These are phyloP conservation scores for Podila horticola DNA, from an alignment of 192 early-diverging fungal genomes.

Conservation along the genomic window DNA sequence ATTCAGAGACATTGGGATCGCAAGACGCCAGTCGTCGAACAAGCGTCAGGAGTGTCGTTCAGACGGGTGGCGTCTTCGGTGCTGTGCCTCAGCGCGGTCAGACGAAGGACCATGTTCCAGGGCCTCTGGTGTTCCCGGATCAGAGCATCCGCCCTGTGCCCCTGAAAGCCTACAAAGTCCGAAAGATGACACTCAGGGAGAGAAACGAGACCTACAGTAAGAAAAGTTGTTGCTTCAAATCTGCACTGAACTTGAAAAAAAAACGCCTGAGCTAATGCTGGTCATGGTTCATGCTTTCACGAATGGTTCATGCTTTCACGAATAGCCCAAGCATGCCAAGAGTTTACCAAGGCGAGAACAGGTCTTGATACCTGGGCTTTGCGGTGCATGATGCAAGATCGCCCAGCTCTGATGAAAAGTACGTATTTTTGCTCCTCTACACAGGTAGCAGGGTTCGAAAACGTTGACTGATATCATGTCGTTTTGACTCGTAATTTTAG, in stretches of 20 bases:
- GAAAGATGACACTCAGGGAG: conserved; percentile 32
- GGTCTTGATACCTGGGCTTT: conserved; percentile 38
- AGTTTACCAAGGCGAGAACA: conserved; percentile 35
- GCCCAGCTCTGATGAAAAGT: conserved; percentile 46
- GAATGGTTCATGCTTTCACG: neutral
- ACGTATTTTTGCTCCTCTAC: neutral
- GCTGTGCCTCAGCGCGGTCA: conserved; percentile 20
- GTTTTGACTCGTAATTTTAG: neutral
- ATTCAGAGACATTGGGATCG: neutral
- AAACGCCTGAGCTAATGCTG: too few relatives aligned
- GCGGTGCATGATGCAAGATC: conserved; percentile 41
- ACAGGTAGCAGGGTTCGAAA: neutral
- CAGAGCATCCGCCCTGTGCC: conserved; percentile 33
- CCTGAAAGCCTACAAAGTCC: conserved; percentile 27
- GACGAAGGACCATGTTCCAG: conserved; percentile 3
- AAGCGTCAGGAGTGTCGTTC: conserved; percentile 1
- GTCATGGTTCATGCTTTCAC: neutral
- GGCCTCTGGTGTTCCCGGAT: conserved; percentile 37
- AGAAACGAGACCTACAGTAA: conserved; percentile 18
- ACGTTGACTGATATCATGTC: neutral
- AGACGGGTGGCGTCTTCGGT: conserved; percentile 23
- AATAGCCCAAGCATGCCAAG: conserved; percentile 22
- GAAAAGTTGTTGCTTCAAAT: too few relatives aligned
- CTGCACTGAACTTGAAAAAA: too few relatives aligned
- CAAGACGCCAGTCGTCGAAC: conserved; percentile 8